Evolutionary conservation across 371 early-diverging fungal species (phyloP).

Genomic region (Encephalitozoon romaleae): DNA sequence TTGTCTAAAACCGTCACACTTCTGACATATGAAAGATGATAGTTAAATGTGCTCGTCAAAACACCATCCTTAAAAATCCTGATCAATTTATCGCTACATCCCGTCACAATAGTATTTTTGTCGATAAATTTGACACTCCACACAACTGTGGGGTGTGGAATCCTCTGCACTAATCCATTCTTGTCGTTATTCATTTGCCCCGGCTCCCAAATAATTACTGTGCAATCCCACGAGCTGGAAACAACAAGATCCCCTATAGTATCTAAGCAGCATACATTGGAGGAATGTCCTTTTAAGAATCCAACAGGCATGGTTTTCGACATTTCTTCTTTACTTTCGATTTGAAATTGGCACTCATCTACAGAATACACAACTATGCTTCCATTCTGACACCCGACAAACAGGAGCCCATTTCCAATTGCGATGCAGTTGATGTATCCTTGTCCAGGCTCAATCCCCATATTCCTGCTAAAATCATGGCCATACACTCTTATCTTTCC

Average conservation of each 20-base stretch:
- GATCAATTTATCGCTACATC: slow-evolving; percentile 53
- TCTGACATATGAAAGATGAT: slow-evolving; percentile 51
- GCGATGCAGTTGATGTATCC: slow-evolving; percentile 46
- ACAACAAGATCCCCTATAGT: slow-evolving; percentile 16
- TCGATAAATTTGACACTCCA: slow-evolving; percentile 49
- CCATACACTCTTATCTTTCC: not conserved
- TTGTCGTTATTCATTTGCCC: not conserved
- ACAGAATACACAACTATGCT: slow-evolving; percentile 13
- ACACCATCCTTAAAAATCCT: slow-evolving; percentile 37
- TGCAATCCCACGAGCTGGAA: slow-evolving; percentile 57
- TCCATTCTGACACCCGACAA: slow-evolving; percentile 47
- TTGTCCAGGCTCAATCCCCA: not conserved
- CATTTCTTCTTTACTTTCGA: not conserved
- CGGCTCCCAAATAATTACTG: slow-evolving; percentile 17
- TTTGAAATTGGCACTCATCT: not conserved
- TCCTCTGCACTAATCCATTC: not conserved
- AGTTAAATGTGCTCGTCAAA: slow-evolving; percentile 14
- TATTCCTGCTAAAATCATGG: not conserved
- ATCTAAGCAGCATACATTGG: slow-evolving; percentile 56
- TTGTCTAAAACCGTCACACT: slow-evolving; percentile 35
- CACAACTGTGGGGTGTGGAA: slow-evolving; percentile 46
- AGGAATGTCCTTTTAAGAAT: slow-evolving; percentile 29
- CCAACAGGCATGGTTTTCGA: not conserved
- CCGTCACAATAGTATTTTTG: slow-evolving; percentile 45
- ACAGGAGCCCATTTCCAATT: slow-evolving; percentile 5